Conservation (phyloP, 108 stramenopile genomes). For the Hondaea fermentalgiana region DNA sequence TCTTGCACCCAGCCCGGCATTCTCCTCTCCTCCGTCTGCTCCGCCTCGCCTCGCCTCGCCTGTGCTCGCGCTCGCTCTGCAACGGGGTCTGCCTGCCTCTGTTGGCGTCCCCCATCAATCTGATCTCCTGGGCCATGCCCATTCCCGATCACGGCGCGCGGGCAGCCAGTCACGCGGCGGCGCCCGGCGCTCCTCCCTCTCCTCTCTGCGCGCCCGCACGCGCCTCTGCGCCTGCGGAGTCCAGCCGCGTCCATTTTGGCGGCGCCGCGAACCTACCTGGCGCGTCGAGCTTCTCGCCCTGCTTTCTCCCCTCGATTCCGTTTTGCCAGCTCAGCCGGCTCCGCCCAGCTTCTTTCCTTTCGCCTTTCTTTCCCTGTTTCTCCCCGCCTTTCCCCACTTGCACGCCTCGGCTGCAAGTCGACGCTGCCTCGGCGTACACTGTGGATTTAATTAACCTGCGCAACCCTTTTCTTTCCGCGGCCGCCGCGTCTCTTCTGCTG, state of each 20-base stretch:
- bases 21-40: background rate
- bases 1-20: background rate
- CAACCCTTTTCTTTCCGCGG: background rate
- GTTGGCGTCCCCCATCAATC: no score
- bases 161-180: no score
- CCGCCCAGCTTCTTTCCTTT: background rate
- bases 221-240: background rate
- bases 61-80: no score
- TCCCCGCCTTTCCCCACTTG: background rate
- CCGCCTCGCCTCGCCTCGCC: background rate
- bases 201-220: no score
- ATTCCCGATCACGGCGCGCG: no score
- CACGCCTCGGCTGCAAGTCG: background rate
- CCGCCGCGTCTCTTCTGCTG: background rate
- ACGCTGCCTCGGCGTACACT: background rate
- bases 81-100: no score
- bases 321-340: background rate
- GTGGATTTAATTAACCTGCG: no score
- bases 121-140: no score
- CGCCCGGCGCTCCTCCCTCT: no score
- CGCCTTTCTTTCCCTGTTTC: background rate
- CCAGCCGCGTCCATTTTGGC: background rate
- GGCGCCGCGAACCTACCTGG: background rate
- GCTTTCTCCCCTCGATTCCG: background rate
- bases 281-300: background rate